Base-by-base conservation (phyloP, 495 filamentous ascomycete species). In the Hypomontagnella submonticulosa region DNA sequence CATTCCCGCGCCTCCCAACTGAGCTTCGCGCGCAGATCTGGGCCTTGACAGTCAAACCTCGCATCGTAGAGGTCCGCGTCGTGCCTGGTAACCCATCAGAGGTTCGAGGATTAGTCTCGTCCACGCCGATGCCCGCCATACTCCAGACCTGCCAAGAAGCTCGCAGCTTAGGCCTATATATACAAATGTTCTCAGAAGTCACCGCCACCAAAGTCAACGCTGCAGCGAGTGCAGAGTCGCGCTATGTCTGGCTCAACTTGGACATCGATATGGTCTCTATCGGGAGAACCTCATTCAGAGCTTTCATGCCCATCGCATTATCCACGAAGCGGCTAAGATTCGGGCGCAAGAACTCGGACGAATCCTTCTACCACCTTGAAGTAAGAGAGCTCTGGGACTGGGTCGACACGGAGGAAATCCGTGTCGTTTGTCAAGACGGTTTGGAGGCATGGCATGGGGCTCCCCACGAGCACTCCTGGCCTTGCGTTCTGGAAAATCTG, bases 211-310 rank as follows among this genome's bases (percentile, higher is more conserved):
- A 48, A 27, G 32, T 12, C 38, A 43, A 58, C 38, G 44, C 41
- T 42, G 59, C 54, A 12, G 33, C 51, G 13, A 32, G 54, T 12
- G 54, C 20, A 30, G 53, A 57, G 50, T 55, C 36, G 16, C 61
- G 66, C 33, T 72, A 70, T 36, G 46, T 72, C 58, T 72, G 62
- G 62, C 41, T 72, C 12, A 67, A 72, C 53, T 70, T 69, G 18
- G 63, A 61, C 18, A 32, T 65, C 48, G 70, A 72, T 27, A 64
- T 70, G 33, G 32, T 70, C 49, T 70, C 58, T 2, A 61, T 72
- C 42, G 63, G 68, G 34, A 42, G 55, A 43, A 30, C 34, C 32
- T 60, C 13, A 4, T 15, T 13, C 33, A 46, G n/a, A n/a, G n/a
- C 19, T 60, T 63, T 42, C 30, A 20, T n/a, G 2, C 20, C 46